Evolutionary conservation across 345 rosid species (phyloP), one percentile per base, ranked within the genome.

Genomic region (Eucalyptus regnans): DNA sequence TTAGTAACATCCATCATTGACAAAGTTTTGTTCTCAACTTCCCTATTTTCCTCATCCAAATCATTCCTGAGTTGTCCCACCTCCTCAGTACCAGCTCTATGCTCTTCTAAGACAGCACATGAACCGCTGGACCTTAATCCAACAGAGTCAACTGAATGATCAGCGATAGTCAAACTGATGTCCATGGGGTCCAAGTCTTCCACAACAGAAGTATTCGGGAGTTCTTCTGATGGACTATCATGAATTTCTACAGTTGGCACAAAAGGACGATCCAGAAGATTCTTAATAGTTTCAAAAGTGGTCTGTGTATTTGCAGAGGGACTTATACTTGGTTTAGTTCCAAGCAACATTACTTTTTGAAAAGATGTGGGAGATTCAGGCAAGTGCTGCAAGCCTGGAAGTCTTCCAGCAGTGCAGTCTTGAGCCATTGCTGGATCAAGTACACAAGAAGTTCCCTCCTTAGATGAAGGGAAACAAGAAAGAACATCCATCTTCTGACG

Each of bases 341-440:
- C 83, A 10, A 37, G 83, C 27, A 6, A 44, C 83, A 18, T 37
- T 76, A 76, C 48, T 37, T 37, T 76, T 37, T 76, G 48, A 76
- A 76, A 41, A 76, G 48, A 20, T 37, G 43, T 6, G 48, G 91
- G 92, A 89, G 92, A 93, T 80, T 92, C 91, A 50, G 94, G 93
- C 37, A 8, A 87, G 54, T 89, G 88, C 92, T 56, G 64, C 91
- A 90, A 86, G 23, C 93, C 51, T 60, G 91, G 93, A 90, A 91
- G 90, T 68, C 83, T 60, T 83, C 71, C 88, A 89, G 54, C 56
- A 88, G 87, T 48, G 86, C 50, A 50, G 43, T 88, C 88, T 66
- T 89, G 92, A 87, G 86, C 88, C 87, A 16, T 60, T 13, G 88
- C 56, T 41, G 91, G 86, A 89, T 90, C 88, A 87, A 83, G 33